Evolutionary conservation across 345 rosid genomes (phyloP), one percentile per base, ranked within the genome.

Genomic region (Populus pruinosa): DNA sequence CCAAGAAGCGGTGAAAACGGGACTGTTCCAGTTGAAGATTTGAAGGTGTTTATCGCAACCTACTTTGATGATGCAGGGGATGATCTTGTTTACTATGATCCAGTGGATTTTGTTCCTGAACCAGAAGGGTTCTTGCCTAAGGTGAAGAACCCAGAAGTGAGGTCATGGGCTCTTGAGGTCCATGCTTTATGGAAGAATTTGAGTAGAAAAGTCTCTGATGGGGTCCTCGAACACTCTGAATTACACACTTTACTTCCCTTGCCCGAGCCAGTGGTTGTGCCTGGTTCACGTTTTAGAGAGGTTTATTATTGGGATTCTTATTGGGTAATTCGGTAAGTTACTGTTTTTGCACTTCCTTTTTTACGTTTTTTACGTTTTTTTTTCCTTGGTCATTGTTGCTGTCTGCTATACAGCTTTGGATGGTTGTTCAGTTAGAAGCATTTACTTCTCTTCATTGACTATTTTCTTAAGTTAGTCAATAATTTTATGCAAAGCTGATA

Each of bases 301-400:
- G 94, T 92, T 17, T 91, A 90, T 80, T 93, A 93, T 76, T 93
- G 99, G 98, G 99, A 96, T 85, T 93, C 97, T 70, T 91, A 93
- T 44, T 93, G 99, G 99, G 85, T 96, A 69, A 88, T 96, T 82
- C 92, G 90, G 98, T 92, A 33, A 62, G 88, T 80, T 67, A 49
- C 23, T 6, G 20, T 36, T 7, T 21, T 27, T 1, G 6, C 35
- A 13, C 20, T 67, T 53, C n/a, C 50, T 6, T 72, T n/a, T 11
- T 38, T 68, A 1, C 7, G n/a, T 2, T 38, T 53, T 23, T 25
- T 18, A 41, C 44, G 55, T 29, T 18, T 10, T 29, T 14, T 78
- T 27, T 79, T 12, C 5, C 18, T 43, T 43, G 10, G 47, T 43
- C 47, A 43, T 10, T n/a, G 0, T 55, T 55, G 23, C 25, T 2